A percentile compares a stretch with the other conserved stretches of the same genome.
Conservation (phyloP, 2,329 filamentous ascomycete genomes). For the Rasamsonia emersonii region DNA sequence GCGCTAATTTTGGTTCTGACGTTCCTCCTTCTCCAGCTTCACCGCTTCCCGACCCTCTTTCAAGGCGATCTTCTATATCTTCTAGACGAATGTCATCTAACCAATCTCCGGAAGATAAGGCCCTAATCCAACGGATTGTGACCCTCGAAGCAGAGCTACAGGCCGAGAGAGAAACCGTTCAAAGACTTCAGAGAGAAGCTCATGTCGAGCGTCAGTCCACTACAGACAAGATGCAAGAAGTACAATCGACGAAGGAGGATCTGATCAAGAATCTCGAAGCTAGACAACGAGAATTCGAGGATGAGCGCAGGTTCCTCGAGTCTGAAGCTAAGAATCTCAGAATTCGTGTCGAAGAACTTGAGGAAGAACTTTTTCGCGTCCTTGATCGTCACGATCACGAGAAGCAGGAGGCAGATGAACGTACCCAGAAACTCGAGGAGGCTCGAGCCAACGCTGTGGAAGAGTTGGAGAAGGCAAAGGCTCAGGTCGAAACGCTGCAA, state of each 20-base stretch:
- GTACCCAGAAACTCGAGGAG: conserved; percentile 56
- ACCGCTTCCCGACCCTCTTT: conserved; percentile 34
- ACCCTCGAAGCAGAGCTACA: conserved; percentile 70
- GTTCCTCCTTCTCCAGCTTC: conserved; percentile 34
- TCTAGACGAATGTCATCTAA: conserved; percentile 55
- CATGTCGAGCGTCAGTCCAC: conserved; percentile 49
- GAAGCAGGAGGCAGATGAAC: conserved; percentile 60
- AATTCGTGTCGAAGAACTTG: conserved; percentile 72
- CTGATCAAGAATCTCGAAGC: conserved; percentile 92
- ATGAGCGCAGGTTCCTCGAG: conserved; percentile 75
- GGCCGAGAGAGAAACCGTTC: conserved; percentile 60
- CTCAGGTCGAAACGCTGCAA: conserved; percentile 47
- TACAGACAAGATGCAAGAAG: conserved; percentile 67
- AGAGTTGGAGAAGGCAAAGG: conserved; percentile 28
- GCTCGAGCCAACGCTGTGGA: conserved; percentile 41
- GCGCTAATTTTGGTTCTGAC: conserved; percentile 40
- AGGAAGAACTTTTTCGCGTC: conserved; percentile 83
- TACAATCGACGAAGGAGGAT: conserved; percentile 85
- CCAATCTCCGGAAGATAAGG: conserved; percentile 52
- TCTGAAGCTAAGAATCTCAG: conserved; percentile 69
- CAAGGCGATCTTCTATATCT: conserved; percentile 52
- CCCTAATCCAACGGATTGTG: conserved; percentile 52
- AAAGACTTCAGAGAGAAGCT: conserved; percentile 62
- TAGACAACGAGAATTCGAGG: conserved; percentile 76
- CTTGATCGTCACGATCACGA: conserved; percentile 78